Evolutionary conservation across 768 basidiomycete genomes (phyloP).

Genomic region (Leccinum obscurum): DNA sequence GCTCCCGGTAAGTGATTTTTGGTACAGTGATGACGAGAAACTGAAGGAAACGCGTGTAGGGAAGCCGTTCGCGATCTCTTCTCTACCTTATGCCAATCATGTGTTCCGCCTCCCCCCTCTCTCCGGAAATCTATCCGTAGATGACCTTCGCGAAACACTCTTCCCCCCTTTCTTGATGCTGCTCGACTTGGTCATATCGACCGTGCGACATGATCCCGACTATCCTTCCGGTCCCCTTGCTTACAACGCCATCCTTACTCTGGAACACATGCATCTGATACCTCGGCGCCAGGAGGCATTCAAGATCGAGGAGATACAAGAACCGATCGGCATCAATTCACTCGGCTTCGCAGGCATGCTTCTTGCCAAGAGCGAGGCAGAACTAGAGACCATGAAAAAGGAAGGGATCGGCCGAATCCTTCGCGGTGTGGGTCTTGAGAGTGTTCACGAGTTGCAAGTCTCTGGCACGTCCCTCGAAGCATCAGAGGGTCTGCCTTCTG

Average conservation of each 20-base stretch:
- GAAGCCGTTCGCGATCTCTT: slow-evolving; percentile 66
- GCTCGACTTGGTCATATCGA: slow-evolving; percentile 75
- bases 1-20: slow-evolving; percentile 23
- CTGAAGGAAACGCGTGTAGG: slow-evolving; percentile 40
- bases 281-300: slow-evolving; percentile 72
- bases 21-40: neutral
- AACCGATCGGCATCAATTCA: slow-evolving; percentile 73
- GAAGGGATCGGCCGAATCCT: slow-evolving; percentile 67
- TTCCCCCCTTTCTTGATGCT: slow-evolving; percentile 67
- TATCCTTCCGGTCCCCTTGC: slow-evolving; percentile 68
- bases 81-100: slow-evolving; percentile 81
- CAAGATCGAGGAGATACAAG: slow-evolving; percentile 51
- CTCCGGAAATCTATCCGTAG: slow-evolving; percentile 24
- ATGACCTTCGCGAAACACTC: slow-evolving; percentile 51
- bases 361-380: slow-evolving; percentile 79
- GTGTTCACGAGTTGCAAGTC: slow-evolving; percentile 67
- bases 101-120: slow-evolving; percentile 50
- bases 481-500: slow-evolving; percentile 17
- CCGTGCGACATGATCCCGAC: slow-evolving; percentile 62
- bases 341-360: slow-evolving; percentile 90
- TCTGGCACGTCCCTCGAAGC: slow-evolving; percentile 45
- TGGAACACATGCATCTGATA: slow-evolving; percentile 83
- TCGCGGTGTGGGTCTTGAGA: slow-evolving; percentile 60
- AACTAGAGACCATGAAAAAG: slow-evolving; percentile 65
- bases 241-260: slow-evolving; percentile 81